Evolutionary conservation across 2,329 filamentous ascomycete genomes (phyloP), one percentile per base, ranked within the genome.

Genomic region (Elsinoe ampelina): DNA sequence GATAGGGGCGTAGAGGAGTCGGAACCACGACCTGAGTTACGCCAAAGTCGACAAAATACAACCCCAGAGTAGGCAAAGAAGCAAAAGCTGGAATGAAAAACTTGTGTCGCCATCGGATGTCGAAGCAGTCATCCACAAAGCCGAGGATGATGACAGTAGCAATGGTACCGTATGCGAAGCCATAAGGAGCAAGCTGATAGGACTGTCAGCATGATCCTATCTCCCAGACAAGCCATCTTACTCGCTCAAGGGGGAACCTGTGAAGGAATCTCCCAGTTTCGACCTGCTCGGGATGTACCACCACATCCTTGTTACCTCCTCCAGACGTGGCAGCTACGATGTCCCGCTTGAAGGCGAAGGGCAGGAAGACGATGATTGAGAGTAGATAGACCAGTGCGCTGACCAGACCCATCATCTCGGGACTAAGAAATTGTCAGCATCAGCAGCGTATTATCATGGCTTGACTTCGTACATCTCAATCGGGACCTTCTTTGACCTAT

Each of bases 21-120:
- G 93, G 93, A 6, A 98, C 85, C 39, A 97, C 90, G 67, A 98
- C 88, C 57, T 91, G 89, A 11, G 93, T 98, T 61, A 98, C 92
- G 62, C 90, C 92, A 70, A 97, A 98, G 73, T 97, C 92, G 71
- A 97, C 90, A 75, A 95, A 95, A 78, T 98, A 98, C 64, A 98
- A 87, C 61, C 95, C 88, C 10, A 98, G 84, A 72, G 97, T 86
- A 13, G 93, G 93, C 59, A 97, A 89, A 47, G 89, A 86, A 58
- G 91, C 91, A 64, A 98, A 87, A 58, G 89, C 93, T 5, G 93
- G 93, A 64, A 98, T 96, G 76, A 96, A 87, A 73, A 96, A 90
- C 76, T 98, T 98, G 79, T 98, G 92, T 55, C 93, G 86, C 93
- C 93, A 98, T 68, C 93, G 84, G 67, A 98, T 95, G 71, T 98